Base-by-base conservation (phyloP, 2,329 filamentous ascomycete species). In the Aspergillus oerlinghausenensis region DNA sequence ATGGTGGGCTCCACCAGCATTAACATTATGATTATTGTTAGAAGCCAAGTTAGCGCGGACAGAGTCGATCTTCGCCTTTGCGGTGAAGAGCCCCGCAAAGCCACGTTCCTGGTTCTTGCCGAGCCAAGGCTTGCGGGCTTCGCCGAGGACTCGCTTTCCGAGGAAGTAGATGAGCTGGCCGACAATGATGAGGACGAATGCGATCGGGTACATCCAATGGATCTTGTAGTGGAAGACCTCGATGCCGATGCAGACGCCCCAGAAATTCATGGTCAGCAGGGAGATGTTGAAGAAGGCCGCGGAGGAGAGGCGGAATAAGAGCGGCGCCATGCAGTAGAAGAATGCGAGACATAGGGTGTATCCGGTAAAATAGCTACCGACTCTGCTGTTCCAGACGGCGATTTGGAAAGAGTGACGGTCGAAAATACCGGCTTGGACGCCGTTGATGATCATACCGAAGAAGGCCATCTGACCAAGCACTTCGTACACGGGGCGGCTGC, bases 281-380 rank as follows among this genome's bases (percentile, higher is more conserved):
- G 89, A 93, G 68, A 97, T 96, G 75, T 99, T 96, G 80, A 97
- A 95, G 77, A 99, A 97, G 21, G 92, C 93, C 2, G 94, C 94
- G 17, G 85, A 89, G 28, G 89, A 89, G 78, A 97, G 88, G 63
- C 94, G 90, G 75, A 97, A 87, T 61, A 99, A 82, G 54, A 97
- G 77, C 0, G 94, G 94, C 0, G 89, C 92, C 3, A 94, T 80
- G 7, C 87, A 86, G 79, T 99, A 99, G 77, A 99, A 99, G 58
- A 94, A 77, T 54, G 83, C 80, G 23, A 99, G 82, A 58, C 87
- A 86, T 19, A 97, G 75, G 0, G 94, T 97, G 75, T 93, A 99
- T 0, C 93, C 94, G n/a, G 87, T 81, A 40, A 97, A 79, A 73
- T 95, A 97, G 21, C 91, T 91, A 40, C 82, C 88, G 48, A 96